Base-by-base conservation (phyloP, 2,329 filamentous ascomycete genomes). In the Colletotrichum lupini region DNA sequence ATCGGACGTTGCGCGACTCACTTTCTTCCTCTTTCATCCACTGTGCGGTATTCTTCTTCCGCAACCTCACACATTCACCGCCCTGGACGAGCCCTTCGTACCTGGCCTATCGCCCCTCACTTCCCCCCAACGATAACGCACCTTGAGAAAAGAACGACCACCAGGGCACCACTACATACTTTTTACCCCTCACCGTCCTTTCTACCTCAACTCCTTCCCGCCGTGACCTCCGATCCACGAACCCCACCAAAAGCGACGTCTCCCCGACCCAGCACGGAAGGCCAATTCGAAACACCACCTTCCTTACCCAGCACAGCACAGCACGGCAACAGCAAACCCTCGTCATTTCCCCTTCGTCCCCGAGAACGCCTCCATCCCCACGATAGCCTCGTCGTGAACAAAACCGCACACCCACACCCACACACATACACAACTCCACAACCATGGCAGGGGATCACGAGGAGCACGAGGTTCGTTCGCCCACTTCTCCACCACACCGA, bases 391-490 rank as follows among this genome's bases (percentile, higher is more conserved):
- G 30, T 49, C 19, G 42, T 49, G 42, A 49, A 42, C 37, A 49
- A 49, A 22, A 22, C 19, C 8, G 42, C 42, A 64, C 55, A 11
- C 32, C 6, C 57, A 55, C 22, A 53, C 5, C 28, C 28, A 66
- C 49, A 16, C 46, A n/a, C 8, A 66, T 49, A 16, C 53, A n/a
- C 8, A 61, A 52, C n/a, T 26, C 19, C 53, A 60, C 30, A 60
- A 61, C 19, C 24, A 80, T 80, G 78, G 77, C 76, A 52, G 80
- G 53, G 32, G 74, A 75, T 52, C 63, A 82, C 67, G 81, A 83
- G 72, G 82, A 82, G 75, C 82, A 83, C 77, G 82, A 83, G 72
- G 82, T 83, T 75, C 30, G 67, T 22, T n/a, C 19, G 16, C 37
- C 37, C 37, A 42, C 37, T 19, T 42, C 37, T 42, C 37, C 6